Base-by-base conservation (phyloP, 176 grass and related monocot genomes). In the Bromus sterilis region DNA sequence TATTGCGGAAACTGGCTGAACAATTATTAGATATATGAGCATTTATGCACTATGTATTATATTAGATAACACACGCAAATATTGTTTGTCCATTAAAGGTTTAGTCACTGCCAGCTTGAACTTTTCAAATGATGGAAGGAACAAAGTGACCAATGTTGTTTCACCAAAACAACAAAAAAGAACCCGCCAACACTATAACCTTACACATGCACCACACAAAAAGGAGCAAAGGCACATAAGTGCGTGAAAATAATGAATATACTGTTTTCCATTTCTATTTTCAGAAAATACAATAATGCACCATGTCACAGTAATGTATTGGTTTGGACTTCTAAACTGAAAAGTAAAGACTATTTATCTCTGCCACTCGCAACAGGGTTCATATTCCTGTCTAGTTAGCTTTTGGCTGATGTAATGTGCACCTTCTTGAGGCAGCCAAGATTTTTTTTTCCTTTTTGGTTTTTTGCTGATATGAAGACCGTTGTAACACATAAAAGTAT, bases 101-200 rank as follows among this genome's bases (percentile, higher is more conserved):
- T 72, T 48, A 48, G 41, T 72, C 41, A 31, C 41, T 31, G 29
- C 8, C 48, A 26, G 26, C 68, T 71, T 71, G 66, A 71, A 72
- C 26, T 72, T 72, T 72, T 31, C 25, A 72, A 46, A 72, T 72
- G 41, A 48, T 72, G 41, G 69, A 72, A 72, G 25, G 69, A 72
- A 48, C 41, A 30, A 48, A 72, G 69, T 2, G 14, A 72, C 69
- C 9, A 72, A 46, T 24, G 25, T 72, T 72, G 20, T 48, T 7
- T 41, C 1, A 69, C 11, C 4, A 25, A 69, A 63, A 63, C 59
- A 69, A 41, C 11, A 0, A 24, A 25, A 41, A 25, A 25, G 11
- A 24, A 41, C 66, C 36, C 41, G 11, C n/a, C 4, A 69, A 69
- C n/a, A 69, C 66, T 41, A 36, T 25, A 41, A 41, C n/a, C 5